Conservation (phyloP, 805 yeast genomes). For the Grigorovia humatica region DNA sequence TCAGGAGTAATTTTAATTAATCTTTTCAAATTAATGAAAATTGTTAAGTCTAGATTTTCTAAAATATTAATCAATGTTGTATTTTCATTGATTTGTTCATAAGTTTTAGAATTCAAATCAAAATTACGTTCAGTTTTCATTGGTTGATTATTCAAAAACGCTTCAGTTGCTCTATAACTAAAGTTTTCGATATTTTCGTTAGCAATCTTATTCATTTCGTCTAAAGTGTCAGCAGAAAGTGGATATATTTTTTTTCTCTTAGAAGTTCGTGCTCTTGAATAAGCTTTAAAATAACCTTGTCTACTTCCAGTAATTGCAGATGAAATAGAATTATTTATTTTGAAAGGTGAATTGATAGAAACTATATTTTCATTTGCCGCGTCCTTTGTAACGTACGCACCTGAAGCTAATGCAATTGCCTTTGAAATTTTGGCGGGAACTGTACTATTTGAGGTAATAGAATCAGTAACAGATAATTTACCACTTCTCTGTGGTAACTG, state of each 20-base stretch:
- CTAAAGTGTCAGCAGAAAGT: slow-evolving; percentile 20
- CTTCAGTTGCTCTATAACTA: slow-evolving; percentile 4
- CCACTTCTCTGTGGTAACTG: background rate
- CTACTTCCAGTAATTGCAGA: slow-evolving; percentile 5
- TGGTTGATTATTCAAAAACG: slow-evolving; percentile 7
- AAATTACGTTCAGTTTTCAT: slow-evolving; percentile 10
- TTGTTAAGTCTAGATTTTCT: slow-evolving; percentile 25
- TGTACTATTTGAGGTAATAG: background rate
- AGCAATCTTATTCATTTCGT: slow-evolving; percentile 15
- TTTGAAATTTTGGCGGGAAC: slow-evolving; percentile 17
- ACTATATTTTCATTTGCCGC: background rate
- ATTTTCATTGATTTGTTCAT: slow-evolving; percentile 25
- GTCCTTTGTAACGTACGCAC: slow-evolving; percentile 5
- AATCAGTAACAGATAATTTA: background rate
- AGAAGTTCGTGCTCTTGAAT: slow-evolving; percentile 12
- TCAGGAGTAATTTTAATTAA: slow-evolving; percentile 13
- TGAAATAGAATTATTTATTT: background rate
- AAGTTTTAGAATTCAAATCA: slow-evolving; percentile 22
- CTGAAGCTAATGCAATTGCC: slow-evolving; percentile 17
- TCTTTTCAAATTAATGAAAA: slow-evolving; percentile 21
- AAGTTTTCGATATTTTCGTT: slow-evolving; percentile 16
- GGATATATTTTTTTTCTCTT: slow-evolving; percentile 17
- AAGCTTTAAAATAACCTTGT: slow-evolving; percentile 11
- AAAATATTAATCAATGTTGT: slow-evolving; percentile 20
- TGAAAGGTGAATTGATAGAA: background rate